Conservation (phyloP, 495 filamentous ascomycete genomes). For the Bombardia bombarda region DNA sequence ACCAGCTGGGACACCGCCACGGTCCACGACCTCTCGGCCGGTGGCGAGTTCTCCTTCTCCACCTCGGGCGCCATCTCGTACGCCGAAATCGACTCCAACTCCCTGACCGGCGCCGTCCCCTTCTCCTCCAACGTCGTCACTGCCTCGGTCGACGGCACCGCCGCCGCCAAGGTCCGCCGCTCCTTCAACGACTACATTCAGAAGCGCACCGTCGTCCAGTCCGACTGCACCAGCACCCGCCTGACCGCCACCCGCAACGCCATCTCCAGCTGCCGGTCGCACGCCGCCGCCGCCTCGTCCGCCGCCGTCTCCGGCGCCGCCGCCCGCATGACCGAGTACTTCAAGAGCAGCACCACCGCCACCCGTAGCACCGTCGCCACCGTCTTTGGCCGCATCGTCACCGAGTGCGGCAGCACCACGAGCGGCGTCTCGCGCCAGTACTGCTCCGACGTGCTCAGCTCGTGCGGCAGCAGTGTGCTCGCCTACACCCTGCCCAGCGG, state of each 20-base stretch:
- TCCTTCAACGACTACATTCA: slow-evolving; percentile 23
- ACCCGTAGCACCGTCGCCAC: slow-evolving; percentile 41
- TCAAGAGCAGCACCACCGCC: slow-evolving; percentile 45
- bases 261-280: slow-evolving; percentile 38
- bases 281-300: slow-evolving; percentile 24
- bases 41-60: slow-evolving; percentile 40
- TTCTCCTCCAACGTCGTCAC: slow-evolving; percentile 40
- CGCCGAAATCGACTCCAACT: slow-evolving; percentile 38
- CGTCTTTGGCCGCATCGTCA: slow-evolving; percentile 42
- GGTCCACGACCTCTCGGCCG: slow-evolving; percentile 46
- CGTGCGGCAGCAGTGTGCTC: slow-evolving; percentile 43
- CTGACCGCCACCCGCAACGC: slow-evolving; percentile 35
- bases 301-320: slow-evolving; percentile 43
- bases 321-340: slow-evolving; percentile 51
- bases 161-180: slow-evolving; percentile 39
- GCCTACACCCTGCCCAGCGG: slow-evolving; percentile 48
- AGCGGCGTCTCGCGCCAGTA: slow-evolving; percentile 39
- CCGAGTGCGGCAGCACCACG: slow-evolving; percentile 38
- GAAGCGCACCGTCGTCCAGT: slow-evolving; percentile 42
- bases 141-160: slow-evolving; percentile 5
- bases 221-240: slow-evolving; percentile 40
- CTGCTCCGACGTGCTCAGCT: slow-evolving; percentile 43
- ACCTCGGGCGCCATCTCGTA: slow-evolving; percentile 42
- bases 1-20: slow-evolving; percentile 50
- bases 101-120: slow-evolving; percentile 36